phyloP scores from a whole-genome alignment of 1,284 basidiomycete genomes.

The Ganoderma lingzhi region DNA sequence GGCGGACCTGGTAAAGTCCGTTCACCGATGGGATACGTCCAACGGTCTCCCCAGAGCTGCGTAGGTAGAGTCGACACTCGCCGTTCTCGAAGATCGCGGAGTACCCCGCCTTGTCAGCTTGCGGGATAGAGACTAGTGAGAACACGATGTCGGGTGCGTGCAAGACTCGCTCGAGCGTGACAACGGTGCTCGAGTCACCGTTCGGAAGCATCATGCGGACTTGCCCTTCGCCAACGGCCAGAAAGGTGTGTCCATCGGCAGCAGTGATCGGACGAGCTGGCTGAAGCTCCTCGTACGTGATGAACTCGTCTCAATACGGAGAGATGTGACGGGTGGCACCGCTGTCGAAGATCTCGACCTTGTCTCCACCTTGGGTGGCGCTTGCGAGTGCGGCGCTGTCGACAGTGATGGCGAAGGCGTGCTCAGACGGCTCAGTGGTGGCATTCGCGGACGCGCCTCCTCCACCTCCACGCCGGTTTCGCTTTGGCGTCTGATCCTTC shows the following conservation, averaged over 20 bases:
- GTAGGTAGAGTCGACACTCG: slow-evolving; percentile 33
- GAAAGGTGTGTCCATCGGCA: slow-evolving; percentile 42
- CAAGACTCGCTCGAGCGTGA: slow-evolving; percentile 42
- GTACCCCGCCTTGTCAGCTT: slow-evolving; percentile 38
- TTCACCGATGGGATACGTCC: slow-evolving; percentile 34
- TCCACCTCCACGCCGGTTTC: neutral
- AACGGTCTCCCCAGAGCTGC: slow-evolving; percentile 30
- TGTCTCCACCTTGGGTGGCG: neutral
- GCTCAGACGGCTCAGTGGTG: slow-evolving; percentile 14
- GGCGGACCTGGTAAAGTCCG: slow-evolving; percentile 41
- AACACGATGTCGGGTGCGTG: slow-evolving; percentile 45
- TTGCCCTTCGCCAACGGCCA: slow-evolving; percentile 43
- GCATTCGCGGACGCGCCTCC: slow-evolving; percentile 18
- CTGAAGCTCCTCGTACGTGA: slow-evolving; percentile 35
- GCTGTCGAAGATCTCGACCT: slow-evolving; percentile 43
- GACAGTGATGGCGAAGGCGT: slow-evolving; percentile 15
- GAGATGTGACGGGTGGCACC: slow-evolving; percentile 47
- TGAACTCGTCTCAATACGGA: slow-evolving; percentile 38
- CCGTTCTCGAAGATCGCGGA: slow-evolving; percentile 33
- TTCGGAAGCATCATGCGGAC: slow-evolving; percentile 43
- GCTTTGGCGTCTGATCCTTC: slow-evolving; percentile 19
- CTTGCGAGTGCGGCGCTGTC: slow-evolving; percentile 10
- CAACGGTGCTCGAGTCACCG: slow-evolving; percentile 31
- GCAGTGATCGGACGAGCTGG: slow-evolving; percentile 39
- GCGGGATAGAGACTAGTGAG: slow-evolving; percentile 44